phyloP scores from a whole-genome alignment of 495 filamentous ascomycete species.

The Podospora pseudoanserina region DNA sequence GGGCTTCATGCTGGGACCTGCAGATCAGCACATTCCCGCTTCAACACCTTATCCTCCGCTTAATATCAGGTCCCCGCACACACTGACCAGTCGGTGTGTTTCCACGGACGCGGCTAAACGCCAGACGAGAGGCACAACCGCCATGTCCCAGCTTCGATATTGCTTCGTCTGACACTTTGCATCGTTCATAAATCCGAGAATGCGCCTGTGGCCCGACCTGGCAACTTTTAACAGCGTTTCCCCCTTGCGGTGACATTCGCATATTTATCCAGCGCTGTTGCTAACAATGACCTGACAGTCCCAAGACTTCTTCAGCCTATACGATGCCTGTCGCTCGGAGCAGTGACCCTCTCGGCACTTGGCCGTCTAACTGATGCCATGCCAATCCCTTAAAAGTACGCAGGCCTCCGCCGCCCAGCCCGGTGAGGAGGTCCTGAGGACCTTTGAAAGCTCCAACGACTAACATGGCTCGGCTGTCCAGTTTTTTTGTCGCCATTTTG shows the following conservation, averaged over 20 bases:
- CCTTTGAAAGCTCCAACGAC: not conserved
- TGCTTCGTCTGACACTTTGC: not conserved
- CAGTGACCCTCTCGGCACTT: not conserved
- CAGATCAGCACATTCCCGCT: not conserved
- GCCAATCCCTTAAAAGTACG: not conserved
- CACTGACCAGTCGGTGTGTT: not conserved
- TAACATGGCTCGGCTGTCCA: slow-evolving; percentile 1
- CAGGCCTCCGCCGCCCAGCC: not conserved
- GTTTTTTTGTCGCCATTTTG: slow-evolving; percentile 5
- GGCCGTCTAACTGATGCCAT: not conserved
- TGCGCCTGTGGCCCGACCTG: not conserved
- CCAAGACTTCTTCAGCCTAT: slow-evolving; percentile 7
- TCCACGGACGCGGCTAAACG: slow-evolving; percentile 1
- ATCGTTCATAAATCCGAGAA: not conserved
- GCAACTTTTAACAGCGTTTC: not conserved
- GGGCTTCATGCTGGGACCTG: not conserved
- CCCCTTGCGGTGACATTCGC: not conserved
- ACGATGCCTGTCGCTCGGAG: not conserved
- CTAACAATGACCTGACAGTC: not conserved
- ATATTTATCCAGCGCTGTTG: not conserved
- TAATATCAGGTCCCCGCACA: not conserved
- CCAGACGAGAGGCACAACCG: not conserved
- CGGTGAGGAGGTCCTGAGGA: not conserved
- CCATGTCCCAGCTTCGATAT: not conserved
- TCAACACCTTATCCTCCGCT: not conserved